phyloP scores from a whole-genome alignment of 176 grass and related monocot genomes.

The Oryza nivara region DNA sequence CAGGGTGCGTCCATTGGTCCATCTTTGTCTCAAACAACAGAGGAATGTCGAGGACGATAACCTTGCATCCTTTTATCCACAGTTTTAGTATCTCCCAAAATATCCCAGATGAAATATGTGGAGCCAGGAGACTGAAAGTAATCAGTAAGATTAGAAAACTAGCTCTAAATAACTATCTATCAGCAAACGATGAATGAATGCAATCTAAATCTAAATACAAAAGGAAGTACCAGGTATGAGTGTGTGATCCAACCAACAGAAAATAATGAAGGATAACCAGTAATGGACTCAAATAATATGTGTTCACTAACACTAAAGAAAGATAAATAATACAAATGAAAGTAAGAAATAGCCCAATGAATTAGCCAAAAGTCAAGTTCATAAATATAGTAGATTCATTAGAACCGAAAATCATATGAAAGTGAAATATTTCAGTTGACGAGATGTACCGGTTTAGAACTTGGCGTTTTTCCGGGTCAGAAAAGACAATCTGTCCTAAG shows the following conservation, averaged over 20 bases:
- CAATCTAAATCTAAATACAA: neutral
- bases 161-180: neutral
- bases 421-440: neutral
- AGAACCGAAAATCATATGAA: neutral
- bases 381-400: neutral
- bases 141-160: neutral
- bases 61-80: slow-evolving; percentile 73
- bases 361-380: neutral
- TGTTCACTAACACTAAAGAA: neutral
- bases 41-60: slow-evolving; percentile 82
- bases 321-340: neutral
- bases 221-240: neutral
- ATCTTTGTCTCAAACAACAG: slow-evolving; percentile 89
- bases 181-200: neutral
- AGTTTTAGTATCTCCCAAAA: slow-evolving; percentile 81
- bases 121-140: slow-evolving; percentile 73
- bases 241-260: neutral
- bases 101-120: slow-evolving; percentile 78
- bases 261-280: neutral
- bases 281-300: neutral
- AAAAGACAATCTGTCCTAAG: slow-evolving; percentile 85
- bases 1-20: slow-evolving; percentile 69
- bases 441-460: slow-evolving; percentile 72
- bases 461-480: slow-evolving; percentile 71
- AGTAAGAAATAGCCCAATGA: neutral